Conservation (phyloP, 106 monocot species). For the Xerophyta viscosa region DNA sequence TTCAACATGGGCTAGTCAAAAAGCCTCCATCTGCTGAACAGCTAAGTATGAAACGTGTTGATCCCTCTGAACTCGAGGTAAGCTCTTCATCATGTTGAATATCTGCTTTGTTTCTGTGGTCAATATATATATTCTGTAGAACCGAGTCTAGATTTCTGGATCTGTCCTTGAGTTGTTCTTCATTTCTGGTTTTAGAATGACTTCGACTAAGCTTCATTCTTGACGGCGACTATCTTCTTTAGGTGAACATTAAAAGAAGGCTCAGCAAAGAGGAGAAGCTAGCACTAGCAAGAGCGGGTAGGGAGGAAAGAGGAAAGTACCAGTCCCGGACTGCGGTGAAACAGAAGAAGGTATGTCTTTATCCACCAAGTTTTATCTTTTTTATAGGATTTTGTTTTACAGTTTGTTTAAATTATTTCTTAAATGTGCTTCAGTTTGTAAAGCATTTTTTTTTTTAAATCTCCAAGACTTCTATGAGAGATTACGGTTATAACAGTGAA, state of each 20-base stretch:
- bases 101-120: not conserved
- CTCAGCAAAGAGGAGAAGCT: constrained; percentile 74
- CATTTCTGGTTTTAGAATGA: no score
- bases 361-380: no score
- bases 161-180: no score
- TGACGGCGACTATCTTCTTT: constrained; percentile 2
- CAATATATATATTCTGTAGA: no score
- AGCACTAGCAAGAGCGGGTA: constrained; percentile 63
- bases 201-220: no score
- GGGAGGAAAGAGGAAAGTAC: constrained; percentile 85
- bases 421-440: no score
- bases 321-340: constrained; percentile 58
- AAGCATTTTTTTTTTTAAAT: no score
- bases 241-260: constrained; percentile 77
- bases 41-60: constrained; percentile 64
- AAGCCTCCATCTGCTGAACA: constrained; percentile 74
- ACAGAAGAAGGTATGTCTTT: constrained; percentile 72
- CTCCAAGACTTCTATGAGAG: no score
- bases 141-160: no score
- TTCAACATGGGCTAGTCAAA: constrained; percentile 50
- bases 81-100: not conserved
- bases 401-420: no score
- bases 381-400: no score
- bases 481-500: no score
- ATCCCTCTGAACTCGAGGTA: constrained; percentile 86